Conservation (phyloP, 2,329 filamentous ascomycete genomes). For the Nigrospora osmanthi region DNA sequence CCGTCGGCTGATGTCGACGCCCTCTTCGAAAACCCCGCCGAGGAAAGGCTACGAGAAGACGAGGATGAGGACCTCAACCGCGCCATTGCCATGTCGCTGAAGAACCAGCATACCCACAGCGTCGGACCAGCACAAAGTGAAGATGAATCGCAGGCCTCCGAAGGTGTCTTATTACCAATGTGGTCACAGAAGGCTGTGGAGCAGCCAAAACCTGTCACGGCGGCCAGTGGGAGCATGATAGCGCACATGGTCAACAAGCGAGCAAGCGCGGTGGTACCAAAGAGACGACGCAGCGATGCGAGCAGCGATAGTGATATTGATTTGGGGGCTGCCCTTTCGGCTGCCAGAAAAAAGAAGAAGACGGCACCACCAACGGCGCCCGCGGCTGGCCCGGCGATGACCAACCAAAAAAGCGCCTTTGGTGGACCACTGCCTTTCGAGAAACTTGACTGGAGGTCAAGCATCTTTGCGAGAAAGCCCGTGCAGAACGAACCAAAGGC, state of each 20-base stretch:
- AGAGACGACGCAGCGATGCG: constrained; percentile 36
- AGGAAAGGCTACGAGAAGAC: constrained; percentile 26
- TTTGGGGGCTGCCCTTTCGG: constrained; percentile 66
- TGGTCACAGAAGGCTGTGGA: constrained; percentile 50
- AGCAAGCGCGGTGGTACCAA: constrained; percentile 53
- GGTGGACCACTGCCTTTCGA: constrained; percentile 86
- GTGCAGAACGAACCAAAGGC: constrained; percentile 6
- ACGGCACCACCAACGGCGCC: constrained; percentile 20
- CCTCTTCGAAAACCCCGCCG: constrained; percentile 11
- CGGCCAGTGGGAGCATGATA: constrained; percentile 52
- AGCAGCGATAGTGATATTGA: constrained; percentile 75
- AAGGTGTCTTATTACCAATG: constrained; percentile 42
- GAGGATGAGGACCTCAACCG: constrained; percentile 60
- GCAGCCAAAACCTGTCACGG: constrained; percentile 41
- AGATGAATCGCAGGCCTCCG: constrained; percentile 33
- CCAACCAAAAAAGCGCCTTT: constrained; percentile 56
- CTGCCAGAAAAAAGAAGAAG: constrained; percentile 56
- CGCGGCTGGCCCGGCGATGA: constrained; percentile 23
- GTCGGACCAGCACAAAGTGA: constrained; percentile 22
- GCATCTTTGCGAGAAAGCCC: constrained; percentile 41
- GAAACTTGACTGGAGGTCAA: constrained; percentile 65
- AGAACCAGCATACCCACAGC: constrained; percentile 41
- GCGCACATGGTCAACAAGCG: constrained; percentile 69
- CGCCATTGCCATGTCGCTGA: constrained; percentile 80
- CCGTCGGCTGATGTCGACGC: constrained; percentile 8